Evolutionary conservation across 495 filamentous ascomycete genomes (phyloP).

Genomic region (Staphylotrichum longicolle): DNA sequence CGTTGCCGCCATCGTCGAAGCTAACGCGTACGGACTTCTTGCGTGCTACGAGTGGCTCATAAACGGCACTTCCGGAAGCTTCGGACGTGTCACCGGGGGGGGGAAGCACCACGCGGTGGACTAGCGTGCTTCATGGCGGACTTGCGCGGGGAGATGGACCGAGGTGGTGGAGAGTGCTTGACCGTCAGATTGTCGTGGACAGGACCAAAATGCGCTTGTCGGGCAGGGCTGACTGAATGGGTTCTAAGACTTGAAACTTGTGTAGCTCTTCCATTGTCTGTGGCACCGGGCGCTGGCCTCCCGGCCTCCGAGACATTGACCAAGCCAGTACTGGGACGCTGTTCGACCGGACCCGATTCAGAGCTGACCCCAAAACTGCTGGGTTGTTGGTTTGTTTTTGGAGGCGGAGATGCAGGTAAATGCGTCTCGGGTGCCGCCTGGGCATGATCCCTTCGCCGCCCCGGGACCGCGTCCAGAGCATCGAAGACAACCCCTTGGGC

Average conservation of each 20-base stretch:
- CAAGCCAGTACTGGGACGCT: background rate
- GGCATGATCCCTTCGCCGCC: constrained; percentile 29
- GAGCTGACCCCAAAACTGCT: background rate
- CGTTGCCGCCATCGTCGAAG: constrained; percentile 67
- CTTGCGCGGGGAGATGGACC: constrained; percentile 81
- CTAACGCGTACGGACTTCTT: constrained; percentile 78
- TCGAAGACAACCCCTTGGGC: constrained; percentile 24
- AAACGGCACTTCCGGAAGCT: constrained; percentile 28
- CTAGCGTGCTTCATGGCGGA: constrained; percentile 73
- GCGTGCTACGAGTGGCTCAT: constrained; percentile 56
- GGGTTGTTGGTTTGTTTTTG: background rate
- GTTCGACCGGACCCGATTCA: background rate
- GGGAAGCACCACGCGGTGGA: constrained; percentile 49
- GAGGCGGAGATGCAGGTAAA: constrained; percentile 1
- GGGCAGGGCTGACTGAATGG: constrained; percentile 39
- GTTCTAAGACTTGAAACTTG: constrained; percentile 28
- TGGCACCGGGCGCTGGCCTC: constrained; percentile 4
- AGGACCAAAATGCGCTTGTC: constrained; percentile 72
- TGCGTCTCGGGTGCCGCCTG: constrained; percentile 1
- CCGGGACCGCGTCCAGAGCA: constrained; percentile 38
- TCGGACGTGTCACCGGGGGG: constrained; percentile 43
- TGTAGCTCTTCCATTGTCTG: constrained; percentile 4
- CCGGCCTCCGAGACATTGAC: constrained; percentile 8
- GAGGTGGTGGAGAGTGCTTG: constrained; percentile 73
- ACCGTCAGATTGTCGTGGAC: constrained; percentile 50